These are phyloP conservation scores for Phytophthora agathidicida DNA, from an alignment of 352 stramenopile genomes.

Conservation along the genomic window DNA sequence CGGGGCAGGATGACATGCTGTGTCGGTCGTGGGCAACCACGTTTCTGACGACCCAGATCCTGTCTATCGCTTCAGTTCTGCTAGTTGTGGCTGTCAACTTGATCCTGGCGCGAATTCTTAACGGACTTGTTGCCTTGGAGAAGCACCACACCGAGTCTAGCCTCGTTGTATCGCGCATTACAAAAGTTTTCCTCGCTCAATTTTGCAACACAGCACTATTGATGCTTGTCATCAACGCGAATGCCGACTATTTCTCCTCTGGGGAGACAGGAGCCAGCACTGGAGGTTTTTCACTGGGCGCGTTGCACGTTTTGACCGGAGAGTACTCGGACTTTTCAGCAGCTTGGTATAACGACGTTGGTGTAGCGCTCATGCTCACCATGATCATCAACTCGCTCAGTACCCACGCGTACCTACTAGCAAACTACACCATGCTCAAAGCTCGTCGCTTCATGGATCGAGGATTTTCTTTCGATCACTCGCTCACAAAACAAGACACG, in stretches of 20 bases:
- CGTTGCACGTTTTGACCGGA: constrained; percentile 62
- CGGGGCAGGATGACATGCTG: constrained; percentile 32
- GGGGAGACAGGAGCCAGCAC: constrained; percentile 21
- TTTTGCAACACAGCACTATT: constrained; percentile 86
- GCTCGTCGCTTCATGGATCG: constrained; percentile 63
- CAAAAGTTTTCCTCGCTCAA: constrained; percentile 80
- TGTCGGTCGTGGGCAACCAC: constrained; percentile 76
- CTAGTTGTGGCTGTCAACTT: constrained; percentile 79
- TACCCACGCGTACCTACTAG: constrained; percentile 65
- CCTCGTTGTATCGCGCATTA: constrained; percentile 75
- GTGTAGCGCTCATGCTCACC: constrained; percentile 81
- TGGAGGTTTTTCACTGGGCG: constrained; percentile 32
- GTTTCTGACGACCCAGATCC: constrained; percentile 69
- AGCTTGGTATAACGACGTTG: constrained; percentile 81
- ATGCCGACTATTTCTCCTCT: constrained; percentile 66
- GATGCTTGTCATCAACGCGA: constrained; percentile 83
- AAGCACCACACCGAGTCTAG: constrained; percentile 82
- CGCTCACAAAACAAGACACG: constrained; percentile 73
- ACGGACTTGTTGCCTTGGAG: constrained; percentile 72
- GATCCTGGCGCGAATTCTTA: constrained; percentile 66
- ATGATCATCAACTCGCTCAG: constrained; percentile 86
- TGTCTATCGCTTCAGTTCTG: constrained; percentile 68
- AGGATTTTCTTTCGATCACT: constrained; percentile 66
- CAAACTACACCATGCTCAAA: constrained; percentile 61
- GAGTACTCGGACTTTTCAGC: constrained; percentile 84